A percentile compares a stretch with the other conserved stretches of the same genome.
These are phyloP conservation scores for Fraxinus dipetala DNA, from an alignment of 305 asterid genomes.

Conservation along the genomic window DNA sequence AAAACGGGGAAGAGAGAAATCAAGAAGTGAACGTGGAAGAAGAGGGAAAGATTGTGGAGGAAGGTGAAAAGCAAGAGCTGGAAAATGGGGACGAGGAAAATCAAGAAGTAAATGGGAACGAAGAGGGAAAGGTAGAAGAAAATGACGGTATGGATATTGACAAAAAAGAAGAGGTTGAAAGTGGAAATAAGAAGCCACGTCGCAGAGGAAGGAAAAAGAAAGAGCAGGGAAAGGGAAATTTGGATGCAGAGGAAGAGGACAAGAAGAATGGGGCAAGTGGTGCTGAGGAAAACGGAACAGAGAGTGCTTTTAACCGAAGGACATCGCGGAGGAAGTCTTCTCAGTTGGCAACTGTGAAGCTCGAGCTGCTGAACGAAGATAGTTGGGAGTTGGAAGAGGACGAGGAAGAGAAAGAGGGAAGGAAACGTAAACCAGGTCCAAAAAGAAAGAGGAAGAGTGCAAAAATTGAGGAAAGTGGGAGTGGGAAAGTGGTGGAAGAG, in stretches of 20 bases:
- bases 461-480: background rate
- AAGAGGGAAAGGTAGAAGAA: constrained; percentile 12
- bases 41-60: background rate
- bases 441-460: constrained; percentile 21
- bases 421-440: constrained; percentile 9
- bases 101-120: constrained; percentile 3
- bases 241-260: constrained; percentile 7
- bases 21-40: background rate
- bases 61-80: constrained; percentile 9
- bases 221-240: constrained; percentile 8
- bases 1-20: background rate
- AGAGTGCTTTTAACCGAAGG: constrained; percentile 18
- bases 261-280: background rate
- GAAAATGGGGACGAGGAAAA: background rate
- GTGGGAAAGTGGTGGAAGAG: constrained; percentile 6
- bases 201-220: constrained; percentile 1
- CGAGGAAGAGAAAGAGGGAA: background rate
- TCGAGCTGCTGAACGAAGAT: constrained; percentile 27
- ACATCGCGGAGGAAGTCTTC: constrained; percentile 33
- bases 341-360: constrained; percentile 36
- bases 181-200: background rate
- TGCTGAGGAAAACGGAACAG: background rate
- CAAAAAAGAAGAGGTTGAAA: background rate
- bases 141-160: constrained; percentile 19
- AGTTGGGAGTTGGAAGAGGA: constrained; percentile 1